Conservation (phyloP, 257 asterid genomes). For the Solanum neorickii region DNA sequence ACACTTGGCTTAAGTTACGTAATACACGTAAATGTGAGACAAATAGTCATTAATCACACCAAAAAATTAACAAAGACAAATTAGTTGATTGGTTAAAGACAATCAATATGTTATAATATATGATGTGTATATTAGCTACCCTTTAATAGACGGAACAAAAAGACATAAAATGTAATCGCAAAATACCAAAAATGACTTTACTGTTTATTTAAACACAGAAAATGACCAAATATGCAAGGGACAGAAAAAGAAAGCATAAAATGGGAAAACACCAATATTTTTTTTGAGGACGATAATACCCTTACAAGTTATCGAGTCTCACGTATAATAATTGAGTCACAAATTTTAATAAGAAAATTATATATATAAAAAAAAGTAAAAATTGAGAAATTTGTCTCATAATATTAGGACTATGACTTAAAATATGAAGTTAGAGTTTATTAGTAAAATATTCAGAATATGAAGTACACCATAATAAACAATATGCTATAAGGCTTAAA, state of each 20-base stretch:
- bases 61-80: not conserved
- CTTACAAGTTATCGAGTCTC: not conserved
- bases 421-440: not conserved
- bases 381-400: too few species aligned
- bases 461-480: too few species aligned
- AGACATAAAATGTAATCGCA: slow-evolving; percentile 17
- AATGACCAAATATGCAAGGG: slow-evolving; percentile 13
- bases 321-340: not conserved
- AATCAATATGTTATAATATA: not conserved
- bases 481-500: not conserved
- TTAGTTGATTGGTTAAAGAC: slow-evolving; percentile 5
- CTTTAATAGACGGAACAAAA: slow-evolving; percentile 20
- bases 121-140: slow-evolving; percentile 9
- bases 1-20: not conserved
- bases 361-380: too few species aligned
- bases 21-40: slow-evolving; percentile 5
- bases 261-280: not conserved
- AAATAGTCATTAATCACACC: slow-evolving; percentile 10
- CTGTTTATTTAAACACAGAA: slow-evolving; percentile 3
- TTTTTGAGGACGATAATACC: not conserved
- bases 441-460: not conserved
- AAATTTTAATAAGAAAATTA: not conserved
- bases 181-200: slow-evolving; percentile 19
- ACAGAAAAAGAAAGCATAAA: not conserved
- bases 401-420: not conserved